phyloP scores from a whole-genome alignment of 2,329 filamentous ascomycete genomes.

The Aspergillus intermedius region DNA sequence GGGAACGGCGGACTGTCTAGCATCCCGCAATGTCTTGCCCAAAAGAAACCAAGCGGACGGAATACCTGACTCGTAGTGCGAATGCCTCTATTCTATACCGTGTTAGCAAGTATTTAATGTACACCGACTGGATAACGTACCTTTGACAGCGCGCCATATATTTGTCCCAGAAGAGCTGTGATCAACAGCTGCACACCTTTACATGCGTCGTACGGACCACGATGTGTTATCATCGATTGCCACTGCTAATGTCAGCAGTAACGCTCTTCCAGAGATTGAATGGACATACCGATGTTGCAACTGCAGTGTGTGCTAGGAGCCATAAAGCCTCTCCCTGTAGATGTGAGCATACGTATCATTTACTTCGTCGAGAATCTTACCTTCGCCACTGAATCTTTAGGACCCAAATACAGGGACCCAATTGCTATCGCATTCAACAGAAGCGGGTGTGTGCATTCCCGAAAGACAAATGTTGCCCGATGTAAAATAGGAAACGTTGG shows the following conservation, averaged over 20 bases:
- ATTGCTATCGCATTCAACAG: conserved; percentile 42
- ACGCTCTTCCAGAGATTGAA: too few relatives aligned
- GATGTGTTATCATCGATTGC: conserved; percentile 40
- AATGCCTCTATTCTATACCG: conserved; percentile 31
- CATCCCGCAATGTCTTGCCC: conserved; percentile 42
- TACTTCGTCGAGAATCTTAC: conserved; percentile 5
- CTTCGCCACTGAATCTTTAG: conserved; percentile 38
- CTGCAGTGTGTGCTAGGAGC: conserved; percentile 40
- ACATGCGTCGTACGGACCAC: conserved; percentile 38
- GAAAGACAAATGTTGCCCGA: conserved; percentile 40
- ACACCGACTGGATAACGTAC: conserved; percentile 6
- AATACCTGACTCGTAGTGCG: conserved; percentile 41
- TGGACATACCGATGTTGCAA: conserved; percentile 34
- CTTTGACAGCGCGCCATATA: conserved; percentile 40
- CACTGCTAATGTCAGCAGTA: conserved; percentile 18
- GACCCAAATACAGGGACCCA: conserved; percentile 41
- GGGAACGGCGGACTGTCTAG: conserved; percentile 32
- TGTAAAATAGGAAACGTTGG: conserved; percentile 43
- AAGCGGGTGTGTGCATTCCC: conserved; percentile 39
- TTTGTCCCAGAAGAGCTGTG: conserved; percentile 38
- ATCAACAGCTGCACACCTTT: conserved; percentile 41
- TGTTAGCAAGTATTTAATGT: neutral
- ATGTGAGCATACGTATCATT: neutral
- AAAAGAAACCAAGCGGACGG: conserved; percentile 40
- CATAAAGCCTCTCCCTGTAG: conserved; percentile 38